A percentile compares a stretch with the other conserved stretches of the same genome.
These are phyloP conservation scores for Cladophialophora immunda DNA, from an alignment of 2,329 filamentous ascomycete genomes.

Conservation along the genomic window DNA sequence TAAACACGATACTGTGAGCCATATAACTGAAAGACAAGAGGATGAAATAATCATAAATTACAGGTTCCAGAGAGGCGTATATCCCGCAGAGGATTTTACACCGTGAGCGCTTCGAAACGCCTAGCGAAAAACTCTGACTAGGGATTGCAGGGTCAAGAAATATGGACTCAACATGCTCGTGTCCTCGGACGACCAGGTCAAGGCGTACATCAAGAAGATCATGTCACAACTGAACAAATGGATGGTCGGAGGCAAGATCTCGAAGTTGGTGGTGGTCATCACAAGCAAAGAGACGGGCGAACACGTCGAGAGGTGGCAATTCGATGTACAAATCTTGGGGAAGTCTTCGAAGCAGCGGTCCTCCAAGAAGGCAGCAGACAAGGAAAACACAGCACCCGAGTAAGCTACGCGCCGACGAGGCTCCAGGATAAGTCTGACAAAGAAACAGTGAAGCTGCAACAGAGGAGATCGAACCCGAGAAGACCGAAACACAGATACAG, in stretches of 20 bases:
- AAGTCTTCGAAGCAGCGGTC: constrained; percentile 60
- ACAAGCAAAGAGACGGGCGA: constrained; percentile 97
- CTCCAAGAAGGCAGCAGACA: constrained; percentile 63
- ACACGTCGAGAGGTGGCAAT: constrained; percentile 97
- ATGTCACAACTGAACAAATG: constrained; percentile 97
- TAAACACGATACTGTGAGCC: constrained; percentile 89
- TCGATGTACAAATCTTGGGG: constrained; percentile 77
- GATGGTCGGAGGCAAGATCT: constrained; percentile 98
- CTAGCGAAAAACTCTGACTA: constrained; percentile 23
- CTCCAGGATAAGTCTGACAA: constrained; percentile 16
- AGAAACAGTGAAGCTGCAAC: constrained; percentile 43
- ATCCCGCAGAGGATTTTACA: constrained; percentile 96
- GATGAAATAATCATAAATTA: constrained; percentile 21
- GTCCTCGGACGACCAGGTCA: constrained; percentile 95
- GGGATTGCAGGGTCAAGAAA: constrained; percentile 78
- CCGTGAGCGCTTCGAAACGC: constrained; percentile 65
- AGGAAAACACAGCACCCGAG: constrained; percentile 73
- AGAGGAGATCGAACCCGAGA: constrained; percentile 62
- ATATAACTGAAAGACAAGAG: not conserved
- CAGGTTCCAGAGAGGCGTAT: constrained; percentile 82
- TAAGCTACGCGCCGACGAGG: constrained; percentile 47
- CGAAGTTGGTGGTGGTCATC: constrained; percentile 94
- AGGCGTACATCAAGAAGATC: constrained; percentile 99
- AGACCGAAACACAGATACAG: constrained; percentile 93
- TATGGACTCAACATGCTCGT: constrained; percentile 99